Conservation (phyloP, 306 rosid genomes). For the Prinsepia uniflora region DNA sequence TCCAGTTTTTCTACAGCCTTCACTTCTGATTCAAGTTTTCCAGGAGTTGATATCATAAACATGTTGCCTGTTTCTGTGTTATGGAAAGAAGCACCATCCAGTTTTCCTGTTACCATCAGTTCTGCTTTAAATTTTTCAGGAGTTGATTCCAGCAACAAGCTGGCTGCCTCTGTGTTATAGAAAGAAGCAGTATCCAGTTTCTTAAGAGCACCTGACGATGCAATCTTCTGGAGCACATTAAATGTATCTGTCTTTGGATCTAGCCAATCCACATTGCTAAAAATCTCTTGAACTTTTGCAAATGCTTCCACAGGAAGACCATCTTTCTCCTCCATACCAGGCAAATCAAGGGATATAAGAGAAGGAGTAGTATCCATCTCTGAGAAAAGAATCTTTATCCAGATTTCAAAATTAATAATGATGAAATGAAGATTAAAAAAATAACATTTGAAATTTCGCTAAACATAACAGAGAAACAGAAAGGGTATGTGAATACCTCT, state of each 20-base stretch:
- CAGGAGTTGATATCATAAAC: constrained; percentile 39
- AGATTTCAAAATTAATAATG: constrained; percentile 16
- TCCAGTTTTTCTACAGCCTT: no score
- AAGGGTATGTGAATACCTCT: constrained; percentile 59
- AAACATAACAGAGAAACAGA: constrained; percentile 16
- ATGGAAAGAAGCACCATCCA: constrained; percentile 39
- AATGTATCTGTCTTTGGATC: constrained; percentile 66
- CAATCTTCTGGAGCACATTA: constrained; percentile 58
- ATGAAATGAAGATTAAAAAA: background rate
- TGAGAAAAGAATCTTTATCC: constrained; percentile 83
- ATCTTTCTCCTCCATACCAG: constrained; percentile 73
- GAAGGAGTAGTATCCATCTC: constrained; percentile 82
- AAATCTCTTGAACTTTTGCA: constrained; percentile 85
- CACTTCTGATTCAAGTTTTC: constrained; percentile 31
- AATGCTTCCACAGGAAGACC: constrained; percentile 93
- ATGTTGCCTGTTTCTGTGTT: constrained; percentile 27
- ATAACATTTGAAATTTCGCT: constrained; percentile 5
- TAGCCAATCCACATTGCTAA: constrained; percentile 80
- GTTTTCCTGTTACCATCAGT: constrained; percentile 32
- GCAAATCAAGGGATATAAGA: constrained; percentile 58
- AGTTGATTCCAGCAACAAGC: constrained; percentile 38
- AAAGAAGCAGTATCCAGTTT: constrained; percentile 36
- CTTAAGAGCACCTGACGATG: constrained; percentile 45
- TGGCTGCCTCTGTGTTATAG: constrained; percentile 29
- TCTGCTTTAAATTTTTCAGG: constrained; percentile 34